Evolutionary conservation across 768 basidiomycete genomes (phyloP), one percentile per base, ranked within the genome.

Genomic region (Leucosporidium creatinivorum): DNA sequence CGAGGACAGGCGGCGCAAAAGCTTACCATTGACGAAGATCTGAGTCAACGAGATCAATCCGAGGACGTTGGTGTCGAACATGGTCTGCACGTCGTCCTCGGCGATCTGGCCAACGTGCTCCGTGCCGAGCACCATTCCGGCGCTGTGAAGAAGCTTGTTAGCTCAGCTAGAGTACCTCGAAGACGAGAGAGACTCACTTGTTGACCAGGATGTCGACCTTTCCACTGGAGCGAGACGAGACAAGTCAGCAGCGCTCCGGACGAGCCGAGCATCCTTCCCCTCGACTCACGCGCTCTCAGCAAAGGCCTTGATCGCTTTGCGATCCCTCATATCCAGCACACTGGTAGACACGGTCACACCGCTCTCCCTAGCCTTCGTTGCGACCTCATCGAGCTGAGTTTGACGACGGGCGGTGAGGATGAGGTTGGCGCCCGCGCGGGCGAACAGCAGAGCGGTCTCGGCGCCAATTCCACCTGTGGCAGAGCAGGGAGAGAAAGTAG

Each of bases 121-220:
- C 18, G 86, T 79, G 18, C 96, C 96, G 50, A 87, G 83, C 36
- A 97, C 96, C 74, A 87, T 91, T 36, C 96, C 94, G 47, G 96
- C 66, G 58, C 7, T 44, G n/a, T 9, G 51, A 51, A 15, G 56
- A 28, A 44, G 13, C 19, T 30, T 19, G 30, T 60, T n/a, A 26
- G 47, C 57, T 39, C 30, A n/a, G n/a, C n/a, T n/a, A n/a, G n/a
- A n/a, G n/a, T n/a, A n/a, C n/a, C n/a, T n/a, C n/a, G n/a, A n/a
- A n/a, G 25, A 4, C 33, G 10, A 33, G 33, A 4, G 10, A 4
- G 10, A 33, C 33, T 33, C 33, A 33, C 33, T 33, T 33, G 33
- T 33, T 33, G 33, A 33, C 33, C 33, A 33, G 10, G 33, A 33
- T 49, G 13, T 28, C 59, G 28, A 21, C 30, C 47, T 47, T 25